Evolutionary conservation across 2,329 filamentous ascomycete species (phyloP).

Genomic region (Nothomitra cinnamomea): DNA sequence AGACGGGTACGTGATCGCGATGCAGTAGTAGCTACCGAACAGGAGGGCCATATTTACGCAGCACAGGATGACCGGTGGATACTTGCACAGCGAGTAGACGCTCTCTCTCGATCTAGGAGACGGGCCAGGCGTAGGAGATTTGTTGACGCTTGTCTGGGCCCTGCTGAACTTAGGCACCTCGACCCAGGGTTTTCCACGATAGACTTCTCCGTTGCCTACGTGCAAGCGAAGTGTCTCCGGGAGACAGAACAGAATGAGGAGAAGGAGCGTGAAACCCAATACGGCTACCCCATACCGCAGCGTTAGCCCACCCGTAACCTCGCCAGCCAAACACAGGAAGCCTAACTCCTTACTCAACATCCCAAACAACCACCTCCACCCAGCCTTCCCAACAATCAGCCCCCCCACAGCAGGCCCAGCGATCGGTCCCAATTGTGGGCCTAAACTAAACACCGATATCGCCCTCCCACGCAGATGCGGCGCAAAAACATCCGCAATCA

Average conservation of each 20-base stretch:
- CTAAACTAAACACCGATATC: slow-evolving; percentile 27
- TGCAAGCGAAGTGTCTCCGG: slow-evolving; percentile 29
- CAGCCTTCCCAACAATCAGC: slow-evolving; percentile 18
- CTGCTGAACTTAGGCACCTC: slow-evolving; percentile 9
- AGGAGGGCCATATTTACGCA: slow-evolving; percentile 20
- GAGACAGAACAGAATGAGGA: slow-evolving; percentile 23
- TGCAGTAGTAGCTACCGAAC: slow-evolving; percentile 20
- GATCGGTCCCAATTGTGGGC: slow-evolving; percentile 27
- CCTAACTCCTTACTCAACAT: slow-evolving; percentile 17
- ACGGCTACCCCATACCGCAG: slow-evolving; percentile 18
- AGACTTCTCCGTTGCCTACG: slow-evolving; percentile 26
- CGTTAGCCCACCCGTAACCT: no score
- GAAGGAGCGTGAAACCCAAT: slow-evolving; percentile 13
- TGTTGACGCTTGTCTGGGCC: no score
- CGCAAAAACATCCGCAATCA: slow-evolving; percentile 25
- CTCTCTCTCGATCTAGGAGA: no score
- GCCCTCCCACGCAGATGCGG: slow-evolving; percentile 23
- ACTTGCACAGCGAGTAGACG: slow-evolving; percentile 18
- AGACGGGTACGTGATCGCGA: slow-evolving; percentile 18
- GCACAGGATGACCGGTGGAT: slow-evolving; percentile 20
- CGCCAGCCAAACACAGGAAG: background rate
- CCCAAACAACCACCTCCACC: slow-evolving; percentile 30
- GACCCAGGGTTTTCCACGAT: slow-evolving; percentile 10
- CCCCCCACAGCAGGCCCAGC: slow-evolving; percentile 28
- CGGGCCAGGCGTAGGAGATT: no score